Percentiles rank a stretch among this genome's conserved stretches.
These are phyloP conservation scores for Fusarium fracticaudum DNA, from an alignment of 2,329 filamentous ascomycete genomes.

Conservation along the genomic window DNA sequence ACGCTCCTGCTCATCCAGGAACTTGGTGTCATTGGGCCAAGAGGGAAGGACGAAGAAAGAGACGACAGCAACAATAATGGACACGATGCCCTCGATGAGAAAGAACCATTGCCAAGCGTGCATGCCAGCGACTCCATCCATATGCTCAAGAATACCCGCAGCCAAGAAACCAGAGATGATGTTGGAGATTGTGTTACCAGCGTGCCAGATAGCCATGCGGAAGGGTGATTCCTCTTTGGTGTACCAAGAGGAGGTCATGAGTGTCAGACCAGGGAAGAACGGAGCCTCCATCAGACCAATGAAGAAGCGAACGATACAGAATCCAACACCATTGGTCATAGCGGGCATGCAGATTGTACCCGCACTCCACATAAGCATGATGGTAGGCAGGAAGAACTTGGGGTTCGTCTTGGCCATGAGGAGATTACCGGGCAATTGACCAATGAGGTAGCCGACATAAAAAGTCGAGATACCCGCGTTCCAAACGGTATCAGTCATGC, in stretches of 20 bases:
- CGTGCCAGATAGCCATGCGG: constrained; percentile 57
- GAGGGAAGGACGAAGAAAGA: constrained; percentile 49
- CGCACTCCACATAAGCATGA: constrained; percentile 55
- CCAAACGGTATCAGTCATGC: constrained; percentile 51
- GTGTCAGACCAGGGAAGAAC: constrained; percentile 52
- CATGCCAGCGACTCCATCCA: constrained; percentile 50
- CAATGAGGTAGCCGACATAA: constrained; percentile 58
- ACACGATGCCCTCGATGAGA: constrained; percentile 48
- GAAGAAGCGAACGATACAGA: constrained; percentile 46
- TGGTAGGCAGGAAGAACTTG: constrained; percentile 48
- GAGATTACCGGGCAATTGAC: constrained; percentile 58
- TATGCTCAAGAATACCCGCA: constrained; percentile 55
- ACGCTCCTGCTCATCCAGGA: constrained; percentile 50
- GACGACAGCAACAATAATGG: constrained; percentile 46
- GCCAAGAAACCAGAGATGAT: constrained; percentile 56
- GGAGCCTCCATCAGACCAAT: constrained; percentile 48
- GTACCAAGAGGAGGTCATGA: constrained; percentile 57
- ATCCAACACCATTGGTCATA: constrained; percentile 44
- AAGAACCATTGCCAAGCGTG: constrained; percentile 56
- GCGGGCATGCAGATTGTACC: constrained; percentile 57
- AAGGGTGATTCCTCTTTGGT: constrained; percentile 55
- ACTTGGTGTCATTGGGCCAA: constrained; percentile 46
- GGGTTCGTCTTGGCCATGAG: constrained; percentile 54
- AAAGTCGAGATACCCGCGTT: constrained; percentile 54
- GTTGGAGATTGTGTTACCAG: constrained; percentile 57